Evolutionary conservation across 2,329 filamentous ascomycete species (phyloP).

Genomic region (Verticillium alfalfae): DNA sequence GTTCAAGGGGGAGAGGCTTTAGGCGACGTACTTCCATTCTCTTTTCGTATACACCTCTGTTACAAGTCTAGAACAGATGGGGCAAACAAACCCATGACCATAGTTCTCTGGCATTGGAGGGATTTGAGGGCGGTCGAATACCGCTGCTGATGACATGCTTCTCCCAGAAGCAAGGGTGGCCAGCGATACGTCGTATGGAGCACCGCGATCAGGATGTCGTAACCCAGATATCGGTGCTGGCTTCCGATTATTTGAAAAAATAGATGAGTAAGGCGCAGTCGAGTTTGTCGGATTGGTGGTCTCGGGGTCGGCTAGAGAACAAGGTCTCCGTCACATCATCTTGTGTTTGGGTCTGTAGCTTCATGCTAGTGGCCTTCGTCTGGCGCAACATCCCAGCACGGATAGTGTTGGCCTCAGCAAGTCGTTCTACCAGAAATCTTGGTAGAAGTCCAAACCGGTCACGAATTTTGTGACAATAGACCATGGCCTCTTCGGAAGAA

Average conservation of each 20-base stretch:
- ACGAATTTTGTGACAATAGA: conserved; percentile 4
- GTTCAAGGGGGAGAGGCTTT: not conserved
- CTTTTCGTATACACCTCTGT: not conserved
- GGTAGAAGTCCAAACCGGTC: conserved; percentile 3
- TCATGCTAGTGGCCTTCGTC: not conserved
- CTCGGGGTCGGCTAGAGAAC: not conserved
- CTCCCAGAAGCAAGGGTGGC: conserved; percentile 4
- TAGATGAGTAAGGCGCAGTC: not conserved
- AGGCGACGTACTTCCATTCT: not conserved
- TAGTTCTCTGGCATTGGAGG: conserved; percentile 2
- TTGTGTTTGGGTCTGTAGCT: not conserved
- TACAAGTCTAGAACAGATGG: not conserved
- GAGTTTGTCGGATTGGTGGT: not conserved
- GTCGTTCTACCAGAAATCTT: conserved; percentile 3
- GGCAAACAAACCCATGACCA: not conserved
- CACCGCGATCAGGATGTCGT: not conserved
- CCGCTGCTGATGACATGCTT: not conserved
- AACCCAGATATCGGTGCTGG: not conserved
- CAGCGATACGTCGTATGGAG: conserved; percentile 1
- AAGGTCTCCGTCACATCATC: not conserved
- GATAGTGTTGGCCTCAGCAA: conserved; percentile 2
- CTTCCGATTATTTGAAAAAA: not conserved
- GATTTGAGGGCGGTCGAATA: not conserved
- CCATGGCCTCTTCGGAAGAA: conserved; percentile 1
- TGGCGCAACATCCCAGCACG: not conserved